Conservation (phyloP, 176 grass and related monocot genomes). For the Avena sativa region DNA sequence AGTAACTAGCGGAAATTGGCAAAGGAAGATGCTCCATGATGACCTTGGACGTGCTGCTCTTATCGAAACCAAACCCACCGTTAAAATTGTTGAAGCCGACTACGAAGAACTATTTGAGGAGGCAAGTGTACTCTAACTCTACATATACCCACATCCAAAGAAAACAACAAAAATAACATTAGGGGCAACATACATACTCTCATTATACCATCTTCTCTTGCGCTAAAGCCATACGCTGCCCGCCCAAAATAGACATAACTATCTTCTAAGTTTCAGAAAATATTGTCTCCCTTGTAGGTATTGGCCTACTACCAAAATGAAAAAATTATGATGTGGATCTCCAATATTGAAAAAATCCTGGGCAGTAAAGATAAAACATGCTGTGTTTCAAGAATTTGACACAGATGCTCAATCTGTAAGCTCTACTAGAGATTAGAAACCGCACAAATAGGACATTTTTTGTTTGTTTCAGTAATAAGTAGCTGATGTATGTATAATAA, state of each 20-base stretch:
- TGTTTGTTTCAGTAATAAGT: not conserved
- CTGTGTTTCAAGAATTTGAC: not conserved
- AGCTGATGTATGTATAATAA: not conserved
- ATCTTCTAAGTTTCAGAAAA: no score
- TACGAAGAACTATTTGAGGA: no score
- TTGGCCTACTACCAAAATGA: no score
- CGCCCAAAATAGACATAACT: no score
- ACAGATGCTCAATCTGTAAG: not conserved
- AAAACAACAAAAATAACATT: no score
- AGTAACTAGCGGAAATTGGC: not conserved
- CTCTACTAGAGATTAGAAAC: not conserved
- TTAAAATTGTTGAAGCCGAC: constrained; percentile 52
- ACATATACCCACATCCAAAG: no score
- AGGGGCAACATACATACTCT: no score
- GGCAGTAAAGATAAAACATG: not conserved
- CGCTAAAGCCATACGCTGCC: no score
- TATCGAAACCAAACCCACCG: constrained; percentile 57
- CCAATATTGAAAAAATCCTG: not conserved
- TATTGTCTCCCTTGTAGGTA: no score
- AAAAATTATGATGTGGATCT: not conserved
- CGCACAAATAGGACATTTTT: not conserved
- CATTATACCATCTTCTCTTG: no score
- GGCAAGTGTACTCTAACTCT: not conserved
- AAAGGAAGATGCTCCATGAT: not conserved
- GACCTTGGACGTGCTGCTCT: constrained; percentile 75